Evolutionary conservation across 2,329 filamentous ascomycete genomes (phyloP).

Genomic region (Colletotrichum cuscutae): DNA sequence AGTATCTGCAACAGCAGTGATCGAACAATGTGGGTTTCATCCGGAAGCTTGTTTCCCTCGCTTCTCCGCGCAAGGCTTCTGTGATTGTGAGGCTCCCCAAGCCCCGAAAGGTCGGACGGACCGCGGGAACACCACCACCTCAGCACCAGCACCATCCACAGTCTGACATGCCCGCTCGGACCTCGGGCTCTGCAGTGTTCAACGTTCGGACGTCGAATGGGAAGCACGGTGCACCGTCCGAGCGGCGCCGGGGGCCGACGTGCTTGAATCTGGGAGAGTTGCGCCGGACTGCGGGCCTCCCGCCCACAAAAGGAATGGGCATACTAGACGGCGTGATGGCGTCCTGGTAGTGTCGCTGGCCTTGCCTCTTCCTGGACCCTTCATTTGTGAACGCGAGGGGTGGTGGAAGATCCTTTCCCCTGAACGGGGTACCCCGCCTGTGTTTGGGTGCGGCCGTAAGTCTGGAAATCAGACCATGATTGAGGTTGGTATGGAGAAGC

Average conservation of each 20-base stretch:
- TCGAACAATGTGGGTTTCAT: neutral
- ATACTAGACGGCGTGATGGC: neutral
- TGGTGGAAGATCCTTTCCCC: neutral
- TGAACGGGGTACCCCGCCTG: neutral
- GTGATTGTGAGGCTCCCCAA: neutral
- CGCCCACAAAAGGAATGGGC: neutral
- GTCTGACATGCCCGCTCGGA: slow-evolving; percentile 32
- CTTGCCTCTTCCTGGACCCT: neutral
- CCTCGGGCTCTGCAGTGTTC: slow-evolving; percentile 27
- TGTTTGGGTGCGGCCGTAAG: neutral
- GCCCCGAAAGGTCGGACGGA: neutral
- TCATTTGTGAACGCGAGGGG: neutral
- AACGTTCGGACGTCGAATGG: slow-evolving; percentile 8
- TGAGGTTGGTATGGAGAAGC: neutral
- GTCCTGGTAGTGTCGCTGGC: neutral
- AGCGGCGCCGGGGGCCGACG: slow-evolving; percentile 2
- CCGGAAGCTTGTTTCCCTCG: slow-evolving; percentile 3
- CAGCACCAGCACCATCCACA: neutral
- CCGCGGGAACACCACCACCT: neutral
- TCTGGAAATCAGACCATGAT: neutral
- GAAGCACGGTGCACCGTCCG: slow-evolving; percentile 11
- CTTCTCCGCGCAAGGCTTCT: neutral
- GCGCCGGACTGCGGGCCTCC: neutral
- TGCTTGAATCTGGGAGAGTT: neutral
- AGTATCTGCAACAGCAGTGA: neutral